Conservation (phyloP, 129 eudicot genomes). For the Erigeron canadensis region DNA sequence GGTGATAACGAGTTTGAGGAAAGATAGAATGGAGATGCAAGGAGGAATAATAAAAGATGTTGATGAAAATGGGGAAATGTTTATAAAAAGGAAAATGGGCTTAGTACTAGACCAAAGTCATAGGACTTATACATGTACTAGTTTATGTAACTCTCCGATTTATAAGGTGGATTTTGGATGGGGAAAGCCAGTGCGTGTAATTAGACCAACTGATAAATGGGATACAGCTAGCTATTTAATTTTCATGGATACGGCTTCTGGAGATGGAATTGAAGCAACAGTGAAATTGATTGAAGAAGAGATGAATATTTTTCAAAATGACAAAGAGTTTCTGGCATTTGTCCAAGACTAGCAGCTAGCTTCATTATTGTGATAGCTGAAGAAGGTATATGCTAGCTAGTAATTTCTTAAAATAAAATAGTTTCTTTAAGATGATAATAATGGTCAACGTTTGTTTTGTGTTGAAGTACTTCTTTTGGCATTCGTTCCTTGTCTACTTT, state of each 20-base stretch:
- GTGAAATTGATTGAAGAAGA: constrained; percentile 9
- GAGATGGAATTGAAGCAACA: constrained; percentile 12
- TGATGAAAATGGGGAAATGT: not conserved
- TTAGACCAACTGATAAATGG: not conserved
- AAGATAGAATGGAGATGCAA: not conserved
- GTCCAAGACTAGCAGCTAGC: too few relatives aligned
- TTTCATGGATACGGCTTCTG: constrained; percentile 4
- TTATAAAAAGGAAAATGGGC: not conserved
- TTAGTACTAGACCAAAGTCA: not conserved
- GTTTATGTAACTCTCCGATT: not conserved
- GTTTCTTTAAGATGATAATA: too few relatives aligned
- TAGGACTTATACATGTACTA: not conserved
- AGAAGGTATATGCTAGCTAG: too few relatives aligned
- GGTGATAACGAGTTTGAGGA: not conserved
- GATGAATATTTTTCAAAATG: not conserved
- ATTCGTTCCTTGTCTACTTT: too few relatives aligned
- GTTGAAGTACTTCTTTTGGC: too few relatives aligned
- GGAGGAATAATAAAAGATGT: not conserved
- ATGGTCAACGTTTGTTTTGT: too few relatives aligned
- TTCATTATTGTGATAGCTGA: too few relatives aligned
- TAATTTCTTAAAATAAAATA: too few relatives aligned
- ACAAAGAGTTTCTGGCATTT: not conserved
- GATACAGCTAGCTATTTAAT: not conserved
- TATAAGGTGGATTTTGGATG: constrained; percentile 12
- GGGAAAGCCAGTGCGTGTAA: not conserved